Percentiles rank a stretch among this genome's conserved stretches.
phyloP scores from a whole-genome alignment of 1,284 basidiomycete genomes.

The Malassezia sympodialis region DNA sequence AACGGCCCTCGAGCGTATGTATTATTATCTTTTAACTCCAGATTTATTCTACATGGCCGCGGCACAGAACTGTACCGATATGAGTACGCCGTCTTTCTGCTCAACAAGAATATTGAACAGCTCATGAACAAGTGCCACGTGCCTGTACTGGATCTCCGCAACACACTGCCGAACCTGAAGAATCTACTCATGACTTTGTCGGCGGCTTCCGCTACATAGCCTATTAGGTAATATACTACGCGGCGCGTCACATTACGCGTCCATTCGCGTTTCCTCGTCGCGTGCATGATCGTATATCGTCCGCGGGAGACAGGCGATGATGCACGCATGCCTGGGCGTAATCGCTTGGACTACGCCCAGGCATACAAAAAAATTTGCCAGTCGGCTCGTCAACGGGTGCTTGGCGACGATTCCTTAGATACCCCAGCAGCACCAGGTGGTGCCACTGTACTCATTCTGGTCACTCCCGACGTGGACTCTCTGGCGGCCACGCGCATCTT shows the following conservation, averaged over 20 bases:
- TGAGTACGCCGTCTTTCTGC: slow-evolving; percentile 89
- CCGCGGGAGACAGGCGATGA: slow-evolving; percentile 23
- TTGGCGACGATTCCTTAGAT: slow-evolving; percentile 15
- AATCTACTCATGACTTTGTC: slow-evolving; percentile 72
- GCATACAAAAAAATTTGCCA: slow-evolving; percentile 34
- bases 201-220: not conserved
- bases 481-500: slow-evolving; percentile 81
- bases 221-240: not conserved
- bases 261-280: not conserved
- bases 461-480: slow-evolving; percentile 79
- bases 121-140: slow-evolving; percentile 37
- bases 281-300: slow-evolving; percentile 21
- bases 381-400: slow-evolving; percentile 16
- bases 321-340: slow-evolving; percentile 3
- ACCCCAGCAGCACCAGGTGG: slow-evolving; percentile 22
- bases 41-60: slow-evolving; percentile 70
- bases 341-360: slow-evolving; percentile 26
- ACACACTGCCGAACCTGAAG: slow-evolving; percentile 92
- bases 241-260: slow-evolving; percentile 1
- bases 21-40: not conserved
- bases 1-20: slow-evolving; percentile 30
- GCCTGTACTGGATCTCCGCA: slow-evolving; percentile 77
- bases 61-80: slow-evolving; percentile 93
- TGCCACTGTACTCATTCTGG: slow-evolving; percentile 62
- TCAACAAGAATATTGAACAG: slow-evolving; percentile 89